Percentiles rank a stretch among this genome's conserved stretches.
phyloP scores from a whole-genome alignment of 768 basidiomycete genomes.

The Hericium rajendrae region DNA sequence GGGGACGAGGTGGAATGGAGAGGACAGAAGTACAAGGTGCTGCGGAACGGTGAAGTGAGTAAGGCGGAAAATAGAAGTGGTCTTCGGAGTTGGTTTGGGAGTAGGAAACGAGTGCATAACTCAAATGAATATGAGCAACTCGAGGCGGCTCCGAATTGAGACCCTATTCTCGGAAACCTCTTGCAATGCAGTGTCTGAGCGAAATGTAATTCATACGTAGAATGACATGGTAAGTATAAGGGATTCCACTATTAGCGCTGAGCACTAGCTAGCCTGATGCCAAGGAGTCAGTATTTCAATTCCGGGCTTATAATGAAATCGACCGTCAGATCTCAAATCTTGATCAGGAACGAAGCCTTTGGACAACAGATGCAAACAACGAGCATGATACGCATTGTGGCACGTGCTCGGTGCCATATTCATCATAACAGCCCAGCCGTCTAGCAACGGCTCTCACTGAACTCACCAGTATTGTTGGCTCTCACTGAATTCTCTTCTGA shows the following conservation, averaged over 20 bases:
- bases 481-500: not conserved
- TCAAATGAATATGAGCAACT: slow-evolving; percentile 29
- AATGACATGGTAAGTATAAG: not conserved
- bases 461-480: not conserved
- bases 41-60: slow-evolving; percentile 62
- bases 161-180: no score
- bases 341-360: slow-evolving; percentile 12
- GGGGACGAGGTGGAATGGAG: slow-evolving; percentile 84
- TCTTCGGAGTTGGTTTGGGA: slow-evolving; percentile 10
- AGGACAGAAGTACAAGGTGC: slow-evolving; percentile 66
- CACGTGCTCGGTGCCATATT: not conserved
- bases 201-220: no score
- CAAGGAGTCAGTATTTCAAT: not conserved
- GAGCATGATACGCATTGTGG: not conserved
- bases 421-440: not conserved
- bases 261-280: not conserved
- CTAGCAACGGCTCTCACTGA: not conserved
- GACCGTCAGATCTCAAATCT: not conserved
- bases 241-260: not conserved
- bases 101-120: not conserved
- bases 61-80: slow-evolving; percentile 8
- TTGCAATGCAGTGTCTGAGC: no score
- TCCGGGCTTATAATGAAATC: no score
- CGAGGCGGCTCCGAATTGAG: slow-evolving; percentile 3
- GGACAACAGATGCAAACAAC: slow-evolving; percentile 16